Evolutionary conservation across 305 asterid species (phyloP).

Genomic region (Fraxinus angustifolia): DNA sequence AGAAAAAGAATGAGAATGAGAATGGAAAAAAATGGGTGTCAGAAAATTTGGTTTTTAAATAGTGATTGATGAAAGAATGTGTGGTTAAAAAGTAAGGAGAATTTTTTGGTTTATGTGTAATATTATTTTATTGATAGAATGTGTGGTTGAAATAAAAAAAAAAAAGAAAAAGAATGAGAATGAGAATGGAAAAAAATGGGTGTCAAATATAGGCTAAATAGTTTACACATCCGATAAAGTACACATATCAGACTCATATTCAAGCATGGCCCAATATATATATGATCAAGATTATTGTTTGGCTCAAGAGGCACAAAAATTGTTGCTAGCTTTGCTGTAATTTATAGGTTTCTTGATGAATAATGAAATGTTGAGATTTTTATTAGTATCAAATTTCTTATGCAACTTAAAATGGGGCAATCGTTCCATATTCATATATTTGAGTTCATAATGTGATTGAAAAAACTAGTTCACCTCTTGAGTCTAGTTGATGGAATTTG

Average conservation of each 20-base stretch:
- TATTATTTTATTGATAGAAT: too few relatives aligned
- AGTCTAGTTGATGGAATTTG: background rate
- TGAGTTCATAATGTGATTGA: background rate
- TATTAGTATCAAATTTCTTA: background rate
- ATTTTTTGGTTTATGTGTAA: too few relatives aligned
- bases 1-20: too few relatives aligned
- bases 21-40: too few relatives aligned
- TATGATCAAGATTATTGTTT: background rate
- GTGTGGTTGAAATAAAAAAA: too few relatives aligned
- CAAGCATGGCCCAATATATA: background rate
- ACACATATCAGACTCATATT: background rate
- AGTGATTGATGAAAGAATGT: too few relatives aligned
- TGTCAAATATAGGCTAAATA: too few relatives aligned
- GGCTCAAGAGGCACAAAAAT: background rate
- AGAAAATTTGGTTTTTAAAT: too few relatives aligned
- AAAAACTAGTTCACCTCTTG: background rate
- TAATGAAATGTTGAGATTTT: background rate
- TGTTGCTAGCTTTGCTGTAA: background rate
- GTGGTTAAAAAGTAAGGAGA: too few relatives aligned
- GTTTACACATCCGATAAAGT: background rate
- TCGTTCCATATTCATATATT: background rate
- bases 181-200: too few relatives aligned
- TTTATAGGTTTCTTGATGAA: background rate
- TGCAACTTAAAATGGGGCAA: background rate
- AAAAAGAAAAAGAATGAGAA: too few relatives aligned